Base-by-base conservation (phyloP, 139 green algal species). In the Coelastrella sp. region DNA sequence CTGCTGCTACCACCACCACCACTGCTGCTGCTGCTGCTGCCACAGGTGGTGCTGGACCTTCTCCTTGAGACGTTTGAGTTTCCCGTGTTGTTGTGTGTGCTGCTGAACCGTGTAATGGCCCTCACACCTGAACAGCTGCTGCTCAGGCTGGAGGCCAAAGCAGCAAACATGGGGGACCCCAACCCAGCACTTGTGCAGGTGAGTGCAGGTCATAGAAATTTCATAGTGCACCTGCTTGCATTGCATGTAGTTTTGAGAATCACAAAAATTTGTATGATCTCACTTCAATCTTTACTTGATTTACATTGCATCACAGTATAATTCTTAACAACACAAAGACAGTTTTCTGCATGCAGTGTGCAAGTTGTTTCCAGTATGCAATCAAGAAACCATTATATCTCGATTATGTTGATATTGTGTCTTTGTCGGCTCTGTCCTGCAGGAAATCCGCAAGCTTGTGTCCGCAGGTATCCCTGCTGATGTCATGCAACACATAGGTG, bases 141-240 rank as follows among this genome's bases (percentile, higher is more conserved):
- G 61, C 25, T 10, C 10, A 22, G 87, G 20, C 27, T 91, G 78
- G 14, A 87, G 61, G 49, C 66, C 78, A 91, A 91, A 49, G 87
- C 87, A 8, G 87, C 61, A 25, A n/a, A 63, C 27, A 57, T 91
- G 60, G 87, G 87, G 35, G 87, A 91, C 61, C 61, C 78, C 27
- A 91, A 91, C 87, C 87, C 87, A 19, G 76, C 59, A 65, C 78
- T 85, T 27, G 87, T 91, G 87, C 87, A 91, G 87, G 85, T 90
- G 85, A 74, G 3, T 56, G 12, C 17, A 7, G 7, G 0, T 58
- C 20, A 66, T 19, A 4, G 24, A 65, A 14, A 63, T n/a, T 14
- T 0, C 6, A 65, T 60, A 78, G 19, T 24, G 10, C 72, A 25
- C 6, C 49, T 22, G 6, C 49, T 20, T 49, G 76, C 35, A 9